A percentile compares a stretch with the other conserved stretches of the same genome.
These are phyloP conservation scores for Rhizopogon vinicolor DNA, from an alignment of 768 basidiomycete species.

Conservation along the genomic window DNA sequence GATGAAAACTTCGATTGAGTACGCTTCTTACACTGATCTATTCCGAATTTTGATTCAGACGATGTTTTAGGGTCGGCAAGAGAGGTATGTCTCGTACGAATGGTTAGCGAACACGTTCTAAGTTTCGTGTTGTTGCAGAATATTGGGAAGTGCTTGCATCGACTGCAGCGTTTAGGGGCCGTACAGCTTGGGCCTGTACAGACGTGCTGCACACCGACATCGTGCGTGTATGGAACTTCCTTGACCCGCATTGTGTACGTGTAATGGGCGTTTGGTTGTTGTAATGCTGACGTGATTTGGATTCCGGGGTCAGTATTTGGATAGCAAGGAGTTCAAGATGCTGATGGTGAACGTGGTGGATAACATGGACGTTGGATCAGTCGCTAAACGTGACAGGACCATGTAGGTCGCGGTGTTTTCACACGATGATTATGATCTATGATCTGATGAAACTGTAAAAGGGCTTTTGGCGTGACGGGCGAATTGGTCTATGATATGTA, in stretches of 20 bases:
- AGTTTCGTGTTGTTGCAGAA: background rate
- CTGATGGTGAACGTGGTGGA: background rate
- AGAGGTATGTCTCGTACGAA: constrained; percentile 1
- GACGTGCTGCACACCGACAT: constrained; percentile 7
- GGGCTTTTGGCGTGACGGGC: background rate
- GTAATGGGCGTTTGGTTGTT: too few species aligned
- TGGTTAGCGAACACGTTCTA: background rate
- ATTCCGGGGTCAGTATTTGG: background rate
- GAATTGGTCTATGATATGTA: background rate
- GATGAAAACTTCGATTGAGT: constrained; percentile 3
- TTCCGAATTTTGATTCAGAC: background rate
- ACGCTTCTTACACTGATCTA: background rate
- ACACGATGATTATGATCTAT: background rate
- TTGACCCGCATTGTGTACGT: too few species aligned
- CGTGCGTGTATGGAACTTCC: too few species aligned
- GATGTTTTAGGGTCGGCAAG: background rate
- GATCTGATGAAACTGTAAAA: too few species aligned
- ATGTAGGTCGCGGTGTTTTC: background rate
- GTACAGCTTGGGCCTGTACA: constrained; percentile 4
- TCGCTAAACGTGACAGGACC: background rate
- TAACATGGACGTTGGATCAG: background rate
- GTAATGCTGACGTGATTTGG: background rate
- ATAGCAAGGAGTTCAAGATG: background rate
- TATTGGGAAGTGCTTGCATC: constrained; percentile 15
- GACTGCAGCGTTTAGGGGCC: constrained; percentile 5